phyloP scores from a whole-genome alignment of 1,284 basidiomycete genomes.

The Polyporus tsugae region DNA sequence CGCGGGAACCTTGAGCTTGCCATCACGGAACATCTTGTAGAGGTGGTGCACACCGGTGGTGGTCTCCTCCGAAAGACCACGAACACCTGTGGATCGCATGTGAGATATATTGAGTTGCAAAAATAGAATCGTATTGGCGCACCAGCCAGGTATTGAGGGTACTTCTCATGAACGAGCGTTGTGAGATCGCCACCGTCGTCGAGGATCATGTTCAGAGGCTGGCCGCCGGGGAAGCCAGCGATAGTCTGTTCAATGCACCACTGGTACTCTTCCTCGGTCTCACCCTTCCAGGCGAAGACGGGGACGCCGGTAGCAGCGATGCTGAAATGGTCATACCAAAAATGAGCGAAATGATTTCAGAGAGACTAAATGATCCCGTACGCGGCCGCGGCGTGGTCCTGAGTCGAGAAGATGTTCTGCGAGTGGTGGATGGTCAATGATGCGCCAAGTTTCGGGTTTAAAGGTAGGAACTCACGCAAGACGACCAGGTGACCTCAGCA shows the following conservation, averaged over 20 bases:
- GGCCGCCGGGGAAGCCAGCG: slow-evolving; percentile 78
- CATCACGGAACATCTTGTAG: slow-evolving; percentile 97
- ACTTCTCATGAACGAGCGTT: slow-evolving; percentile 95
- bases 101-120: neutral
- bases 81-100: slow-evolving; percentile 65
- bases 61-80: slow-evolving; percentile 98
- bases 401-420: slow-evolving; percentile 99
- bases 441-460: neutral
- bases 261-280: slow-evolving; percentile 98
- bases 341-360: neutral
- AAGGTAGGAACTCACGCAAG: slow-evolving; percentile 73
- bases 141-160: slow-evolving; percentile 88
- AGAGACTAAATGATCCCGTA: slow-evolving; percentile 50
- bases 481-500: slow-evolving; percentile 99
- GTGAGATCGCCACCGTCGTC: slow-evolving; percentile 99
- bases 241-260: slow-evolving; percentile 99
- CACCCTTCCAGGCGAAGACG: slow-evolving; percentile 99
- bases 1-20: slow-evolving; percentile 96
- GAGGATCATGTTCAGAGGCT: slow-evolving; percentile 98
- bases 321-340: slow-evolving; percentile 45
- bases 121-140: slow-evolving; percentile 30
- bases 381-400: slow-evolving; percentile 98
- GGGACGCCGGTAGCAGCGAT: slow-evolving; percentile 99
- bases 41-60: slow-evolving; percentile 99
- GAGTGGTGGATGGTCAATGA: slow-evolving; percentile 12